Conservation (phyloP, 2,329 filamentous ascomycete genomes). For the Colletotrichum scovillei region DNA sequence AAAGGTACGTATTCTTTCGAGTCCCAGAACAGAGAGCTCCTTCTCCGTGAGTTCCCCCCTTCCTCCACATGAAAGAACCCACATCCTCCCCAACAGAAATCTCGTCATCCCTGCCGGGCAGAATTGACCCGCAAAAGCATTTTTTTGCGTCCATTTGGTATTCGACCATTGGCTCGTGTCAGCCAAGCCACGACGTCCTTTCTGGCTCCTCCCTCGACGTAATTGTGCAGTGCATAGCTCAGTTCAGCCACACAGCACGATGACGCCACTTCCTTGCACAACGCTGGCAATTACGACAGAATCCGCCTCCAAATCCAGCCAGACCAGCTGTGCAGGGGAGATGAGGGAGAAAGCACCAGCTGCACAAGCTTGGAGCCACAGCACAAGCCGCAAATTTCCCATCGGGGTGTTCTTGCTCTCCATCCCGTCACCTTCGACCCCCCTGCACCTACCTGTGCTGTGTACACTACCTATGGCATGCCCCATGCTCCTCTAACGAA, state of each 20-base stretch:
- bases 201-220: constrained; percentile 9
- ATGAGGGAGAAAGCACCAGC: background rate
- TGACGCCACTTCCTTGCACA: constrained; percentile 33
- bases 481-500: background rate
- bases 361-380: background rate
- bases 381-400: constrained; percentile 9
- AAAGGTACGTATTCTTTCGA: constrained; percentile 6
- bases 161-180: background rate
- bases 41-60: background rate
- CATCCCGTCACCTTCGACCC: background rate
- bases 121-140: constrained; percentile 24
- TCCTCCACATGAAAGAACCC: constrained; percentile 1
- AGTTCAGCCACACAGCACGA: constrained; percentile 29
- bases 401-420: background rate
- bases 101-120: constrained; percentile 29
- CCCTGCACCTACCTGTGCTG: background rate
- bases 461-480: background rate
- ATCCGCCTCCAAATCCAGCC: background rate
- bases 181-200: background rate
- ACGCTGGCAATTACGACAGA: constrained; percentile 16
- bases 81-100: constrained; percentile 34
- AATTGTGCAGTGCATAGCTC: constrained; percentile 25
- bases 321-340: background rate
- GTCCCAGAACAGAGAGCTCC: background rate
- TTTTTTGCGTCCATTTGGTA: constrained; percentile 7